Conservation (phyloP, 2,329 filamentous ascomycete species). For the Pseudodiploospora longispora region DNA sequence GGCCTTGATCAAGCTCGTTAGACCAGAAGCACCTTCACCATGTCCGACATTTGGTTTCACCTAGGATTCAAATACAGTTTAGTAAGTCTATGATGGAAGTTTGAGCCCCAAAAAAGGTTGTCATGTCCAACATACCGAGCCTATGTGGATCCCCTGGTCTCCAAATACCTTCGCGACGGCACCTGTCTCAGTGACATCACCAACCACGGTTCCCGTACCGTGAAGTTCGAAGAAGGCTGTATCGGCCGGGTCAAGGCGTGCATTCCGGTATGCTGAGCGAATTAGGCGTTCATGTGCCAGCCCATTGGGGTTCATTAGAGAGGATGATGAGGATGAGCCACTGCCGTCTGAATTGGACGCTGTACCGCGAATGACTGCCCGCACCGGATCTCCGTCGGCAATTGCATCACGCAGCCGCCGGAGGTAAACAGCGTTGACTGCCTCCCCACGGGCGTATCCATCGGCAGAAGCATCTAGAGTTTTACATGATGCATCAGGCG, state of each 20-base stretch:
- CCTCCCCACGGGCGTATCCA: constrained; percentile 27
- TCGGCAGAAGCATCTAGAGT: constrained; percentile 25
- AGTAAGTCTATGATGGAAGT: too few species aligned
- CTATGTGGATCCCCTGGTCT: not conserved
- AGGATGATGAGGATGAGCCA: constrained; percentile 15
- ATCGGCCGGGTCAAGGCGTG: constrained; percentile 7
- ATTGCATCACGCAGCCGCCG: constrained; percentile 23
- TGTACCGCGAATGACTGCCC: constrained; percentile 15
- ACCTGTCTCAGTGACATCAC: constrained; percentile 23
- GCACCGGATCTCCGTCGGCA: constrained; percentile 14
- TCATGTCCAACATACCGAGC: too few species aligned
- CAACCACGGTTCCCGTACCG: not conserved
- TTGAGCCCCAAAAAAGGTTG: too few species aligned
- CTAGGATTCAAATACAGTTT: too few species aligned
- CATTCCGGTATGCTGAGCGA: constrained; percentile 4
- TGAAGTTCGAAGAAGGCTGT: constrained; percentile 8
- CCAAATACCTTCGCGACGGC: constrained; percentile 25
- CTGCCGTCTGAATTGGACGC: constrained; percentile 24
- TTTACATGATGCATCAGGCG: constrained; percentile 17
- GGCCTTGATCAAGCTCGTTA: constrained; percentile 34
- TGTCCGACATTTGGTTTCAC: constrained; percentile 35
- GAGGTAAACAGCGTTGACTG: constrained; percentile 20
- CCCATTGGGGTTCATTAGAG: constrained; percentile 25
- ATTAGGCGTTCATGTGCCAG: constrained; percentile 20
- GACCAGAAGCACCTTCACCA: constrained; percentile 32